Base-by-base conservation (phyloP, 139 green algal genomes). In the Yamagishiella unicocca region DNA sequence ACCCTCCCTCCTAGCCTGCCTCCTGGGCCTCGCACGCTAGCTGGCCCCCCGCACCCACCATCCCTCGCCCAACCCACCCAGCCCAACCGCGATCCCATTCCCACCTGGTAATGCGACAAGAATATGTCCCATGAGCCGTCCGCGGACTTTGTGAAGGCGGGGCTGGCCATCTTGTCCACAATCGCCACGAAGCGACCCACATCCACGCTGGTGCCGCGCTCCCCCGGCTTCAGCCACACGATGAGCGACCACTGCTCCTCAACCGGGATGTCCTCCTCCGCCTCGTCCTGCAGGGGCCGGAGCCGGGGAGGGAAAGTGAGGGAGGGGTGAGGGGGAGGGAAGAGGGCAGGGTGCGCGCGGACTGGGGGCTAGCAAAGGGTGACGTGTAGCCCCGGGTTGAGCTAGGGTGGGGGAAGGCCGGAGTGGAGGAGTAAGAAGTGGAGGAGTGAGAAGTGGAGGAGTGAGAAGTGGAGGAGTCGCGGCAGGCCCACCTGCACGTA, bases 151-250 rank as follows among this genome's bases (percentile, higher is more conserved):
- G 80, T 33, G 66, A 50, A 86, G 43, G 43, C 80, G n/a, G 80
- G 62, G 5, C 21, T 37, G 33, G 80, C 80, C 80, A 86, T 50
- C 64, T 77, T 77, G 64, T 86, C 80, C 64, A 86, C 80, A 40
- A 86, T 64, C 43, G 80, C 62, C 62, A 76, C 45, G 62, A 86
- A 86, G 62, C 80, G 80, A 2, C 35, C 7, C 43, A 67, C 9
- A 64, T 86, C 80, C 43, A 77, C 80, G 0, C 62, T 53, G 43
- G 80, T 86, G 42, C 80, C 74, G 2, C 74, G 80, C n/a, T 86
- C 80, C 10, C 80, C 80, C 25, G 80, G 80, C 43, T 86, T 86
- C 33, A 86, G 80, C 80, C 80, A 86, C 66, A 86, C 80, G 21
- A 86, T 42, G 25, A 86, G 62, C n/a, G 42, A 68, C 80, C 80